A percentile compares a stretch with the other conserved stretches of the same genome.
These are phyloP conservation scores for Trametes sanguinea DNA, from an alignment of 768 basidiomycete genomes.

Conservation along the genomic window DNA sequence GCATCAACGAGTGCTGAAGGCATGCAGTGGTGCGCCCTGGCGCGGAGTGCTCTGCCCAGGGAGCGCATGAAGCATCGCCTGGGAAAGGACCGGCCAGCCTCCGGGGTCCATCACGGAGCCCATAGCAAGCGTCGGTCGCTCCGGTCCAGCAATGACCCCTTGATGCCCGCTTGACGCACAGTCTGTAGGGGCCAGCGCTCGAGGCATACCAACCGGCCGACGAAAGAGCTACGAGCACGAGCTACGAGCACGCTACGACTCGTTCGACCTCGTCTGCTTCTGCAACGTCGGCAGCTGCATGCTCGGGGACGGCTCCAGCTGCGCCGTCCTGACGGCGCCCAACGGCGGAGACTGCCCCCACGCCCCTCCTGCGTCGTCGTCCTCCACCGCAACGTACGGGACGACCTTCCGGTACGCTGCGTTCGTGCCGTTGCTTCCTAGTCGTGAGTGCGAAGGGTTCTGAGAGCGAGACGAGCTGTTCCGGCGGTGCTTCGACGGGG, in stretches of 20 bases:
- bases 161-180: no score
- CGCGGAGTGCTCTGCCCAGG: no score
- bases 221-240: no score
- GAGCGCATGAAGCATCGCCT: no score
- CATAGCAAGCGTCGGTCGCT: no score
- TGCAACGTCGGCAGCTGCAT: slow-evolving; percentile 31
- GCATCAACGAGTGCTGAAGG: no score
- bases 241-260: background rate
- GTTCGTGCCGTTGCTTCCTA: background rate
- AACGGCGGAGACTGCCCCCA: background rate
- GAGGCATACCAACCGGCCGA: no score
- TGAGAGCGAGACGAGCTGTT: slow-evolving; percentile 9
- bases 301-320: slow-evolving; percentile 33
- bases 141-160: no score
- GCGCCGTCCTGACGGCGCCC: slow-evolving; percentile 29
- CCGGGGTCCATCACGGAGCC: no score
- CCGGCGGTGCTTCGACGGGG: slow-evolving; percentile 4
- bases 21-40: no score
- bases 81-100: no score
- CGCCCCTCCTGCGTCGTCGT: background rate
- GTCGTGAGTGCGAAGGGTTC: background rate
- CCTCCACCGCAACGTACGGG: slow-evolving; percentile 5
- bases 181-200: no score
- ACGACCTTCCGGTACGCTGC: background rate
- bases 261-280: slow-evolving; percentile 1